Percentiles rank a stretch among this genome's conserved stretches.
Evolutionary conservation across 2,329 filamentous ascomycete genomes (phyloP).

Genomic region (Myriosclerotinia curreyana): DNA sequence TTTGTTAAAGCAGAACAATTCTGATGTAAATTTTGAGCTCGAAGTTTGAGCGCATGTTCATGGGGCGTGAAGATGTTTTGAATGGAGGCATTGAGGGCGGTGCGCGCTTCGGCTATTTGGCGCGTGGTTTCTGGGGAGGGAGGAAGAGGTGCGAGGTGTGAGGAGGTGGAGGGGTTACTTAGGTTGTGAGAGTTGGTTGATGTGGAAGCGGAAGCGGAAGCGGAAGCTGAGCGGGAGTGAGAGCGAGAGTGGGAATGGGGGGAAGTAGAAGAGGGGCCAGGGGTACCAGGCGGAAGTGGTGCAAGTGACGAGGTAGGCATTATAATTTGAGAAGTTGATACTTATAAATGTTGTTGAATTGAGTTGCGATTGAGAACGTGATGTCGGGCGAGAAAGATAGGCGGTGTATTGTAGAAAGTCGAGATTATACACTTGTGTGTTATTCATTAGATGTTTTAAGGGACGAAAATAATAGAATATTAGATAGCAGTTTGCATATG

Average conservation of each 20-base stretch:
- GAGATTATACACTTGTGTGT: neutral
- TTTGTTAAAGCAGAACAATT: constrained; percentile 63
- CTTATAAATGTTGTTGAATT: neutral
- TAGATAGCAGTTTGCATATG: neutral
- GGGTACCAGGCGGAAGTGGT: constrained; percentile 1
- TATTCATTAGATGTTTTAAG: neutral
- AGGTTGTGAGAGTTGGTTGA: constrained; percentile 13
- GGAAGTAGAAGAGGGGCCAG: constrained; percentile 4
- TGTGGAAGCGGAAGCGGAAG: constrained; percentile 6
- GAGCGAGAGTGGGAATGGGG: neutral
- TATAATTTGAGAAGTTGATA: constrained; percentile 3
- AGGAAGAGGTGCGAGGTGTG: constrained; percentile 16
- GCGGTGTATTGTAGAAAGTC: constrained; percentile 7
- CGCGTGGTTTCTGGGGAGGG: constrained; percentile 34
- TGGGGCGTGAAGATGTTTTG: constrained; percentile 61
- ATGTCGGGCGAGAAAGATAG: neutral
- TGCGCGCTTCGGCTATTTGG: constrained; percentile 54
- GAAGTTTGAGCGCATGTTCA: constrained; percentile 64
- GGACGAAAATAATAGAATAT: neutral
- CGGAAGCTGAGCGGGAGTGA: neutral
- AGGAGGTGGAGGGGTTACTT: constrained; percentile 16
- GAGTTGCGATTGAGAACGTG: neutral
- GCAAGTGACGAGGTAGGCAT: constrained; percentile 18
- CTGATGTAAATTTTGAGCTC: constrained; percentile 65
- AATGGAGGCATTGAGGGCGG: constrained; percentile 55